These are phyloP conservation scores for Peterozyma xylosa DNA, from an alignment of 805 yeast genomes.

Conservation along the genomic window DNA sequence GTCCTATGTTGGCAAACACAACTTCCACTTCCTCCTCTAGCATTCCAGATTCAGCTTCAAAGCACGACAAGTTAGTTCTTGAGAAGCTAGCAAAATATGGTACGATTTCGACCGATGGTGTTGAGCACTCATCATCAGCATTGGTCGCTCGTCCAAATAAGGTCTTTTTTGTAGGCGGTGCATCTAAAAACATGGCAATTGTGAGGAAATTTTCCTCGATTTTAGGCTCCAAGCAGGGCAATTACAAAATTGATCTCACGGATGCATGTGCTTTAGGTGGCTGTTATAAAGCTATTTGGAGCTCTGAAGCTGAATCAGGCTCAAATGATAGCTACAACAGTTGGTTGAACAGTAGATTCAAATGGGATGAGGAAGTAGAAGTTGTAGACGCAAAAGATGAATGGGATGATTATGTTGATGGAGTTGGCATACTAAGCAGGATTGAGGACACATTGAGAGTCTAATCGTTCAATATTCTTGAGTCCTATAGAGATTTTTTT, in stretches of 20 bases:
- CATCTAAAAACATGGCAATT: constrained; percentile 64
- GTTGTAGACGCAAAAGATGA: constrained; percentile 27
- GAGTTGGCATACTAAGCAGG: constrained; percentile 41
- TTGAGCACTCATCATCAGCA: constrained; percentile 32
- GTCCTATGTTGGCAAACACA: constrained; percentile 56
- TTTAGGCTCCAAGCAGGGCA: constrained; percentile 58
- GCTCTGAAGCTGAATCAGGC: constrained; percentile 28
- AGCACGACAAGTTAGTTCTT: constrained; percentile 13
- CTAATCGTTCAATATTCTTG: background rate
- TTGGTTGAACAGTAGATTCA: constrained; percentile 38
- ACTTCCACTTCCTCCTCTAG: background rate
- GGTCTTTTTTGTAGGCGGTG: constrained; percentile 84
- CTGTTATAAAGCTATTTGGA: constrained; percentile 80
- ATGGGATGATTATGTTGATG: constrained; percentile 45
- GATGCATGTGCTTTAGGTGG: constrained; percentile 94
- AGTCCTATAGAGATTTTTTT: too few relatives aligned
- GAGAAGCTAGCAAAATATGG: constrained; percentile 27
- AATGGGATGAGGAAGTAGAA: constrained; percentile 42
- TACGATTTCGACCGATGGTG: constrained; percentile 40
- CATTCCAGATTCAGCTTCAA: background rate
- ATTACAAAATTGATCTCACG: constrained; percentile 65
- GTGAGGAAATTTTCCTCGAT: constrained; percentile 63
- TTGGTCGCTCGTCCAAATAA: constrained; percentile 53
- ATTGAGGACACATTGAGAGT: constrained; percentile 26
- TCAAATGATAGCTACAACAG: constrained; percentile 27